Evolutionary conservation across 805 yeast genomes (phyloP).

Genomic region (Cyberlindnera meyerae): DNA sequence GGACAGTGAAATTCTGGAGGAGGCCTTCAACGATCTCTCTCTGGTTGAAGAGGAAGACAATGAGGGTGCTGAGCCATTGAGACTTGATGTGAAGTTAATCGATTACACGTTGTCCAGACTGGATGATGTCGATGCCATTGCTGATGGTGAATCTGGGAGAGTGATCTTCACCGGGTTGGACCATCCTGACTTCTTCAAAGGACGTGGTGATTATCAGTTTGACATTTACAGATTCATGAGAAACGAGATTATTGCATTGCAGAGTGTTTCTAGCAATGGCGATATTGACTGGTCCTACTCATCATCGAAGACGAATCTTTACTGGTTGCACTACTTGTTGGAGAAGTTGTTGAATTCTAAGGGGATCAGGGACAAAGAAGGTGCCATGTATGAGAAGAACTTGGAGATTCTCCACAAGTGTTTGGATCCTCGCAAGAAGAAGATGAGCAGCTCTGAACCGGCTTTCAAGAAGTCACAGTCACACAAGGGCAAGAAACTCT

Average conservation of each 20-base stretch:
- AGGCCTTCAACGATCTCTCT: constrained; percentile 20
- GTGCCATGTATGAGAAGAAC: constrained; percentile 24
- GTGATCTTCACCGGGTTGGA: constrained; percentile 53
- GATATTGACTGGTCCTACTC: constrained; percentile 44
- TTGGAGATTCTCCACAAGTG: constrained; percentile 28
- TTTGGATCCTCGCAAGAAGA: constrained; percentile 32
- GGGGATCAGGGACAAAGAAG: constrained; percentile 23
- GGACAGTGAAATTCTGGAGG: constrained; percentile 13
- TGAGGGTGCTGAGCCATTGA: background rate
- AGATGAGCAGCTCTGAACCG: constrained; percentile 17
- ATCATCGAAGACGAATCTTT: constrained; percentile 47
- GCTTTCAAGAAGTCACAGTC: constrained; percentile 12
- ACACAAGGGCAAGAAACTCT: constrained; percentile 9
- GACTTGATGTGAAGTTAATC: constrained; percentile 42
- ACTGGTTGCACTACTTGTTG: constrained; percentile 63
- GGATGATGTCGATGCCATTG: too few species aligned
- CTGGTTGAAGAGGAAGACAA: constrained; percentile 16
- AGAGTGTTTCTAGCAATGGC: constrained; percentile 12
- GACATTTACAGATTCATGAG: constrained; percentile 60
- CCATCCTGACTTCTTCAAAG: constrained; percentile 57
- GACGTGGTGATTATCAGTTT: constrained; percentile 56
- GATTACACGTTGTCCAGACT: constrained; percentile 57
- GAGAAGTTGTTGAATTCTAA: constrained; percentile 44
- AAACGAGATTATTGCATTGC: constrained; percentile 19
- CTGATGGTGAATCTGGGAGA: constrained; percentile 15